Base-by-base conservation (phyloP, 768 basidiomycete species). In the Leccinum variicolor region DNA sequence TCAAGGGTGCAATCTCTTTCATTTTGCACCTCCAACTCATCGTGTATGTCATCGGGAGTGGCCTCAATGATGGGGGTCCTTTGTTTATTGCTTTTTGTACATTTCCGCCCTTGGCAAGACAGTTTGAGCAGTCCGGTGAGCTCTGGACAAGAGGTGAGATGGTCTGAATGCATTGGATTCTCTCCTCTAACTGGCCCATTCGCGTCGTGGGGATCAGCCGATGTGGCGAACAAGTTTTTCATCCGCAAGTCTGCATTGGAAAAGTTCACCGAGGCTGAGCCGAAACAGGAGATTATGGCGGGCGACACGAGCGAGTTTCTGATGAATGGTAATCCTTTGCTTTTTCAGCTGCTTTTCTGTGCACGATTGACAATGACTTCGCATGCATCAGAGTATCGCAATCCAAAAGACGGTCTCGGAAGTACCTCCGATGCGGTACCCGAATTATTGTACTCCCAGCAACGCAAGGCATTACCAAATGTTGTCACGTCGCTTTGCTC, bases 21-120 rank as follows among this genome's bases (percentile, higher is more conserved):
- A 25, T 69, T 34, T 56, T 69, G 33, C 69, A 69, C 17, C 56
- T 69, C n/a, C 67, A 49, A 6, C 45, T 69, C 36, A 55, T 71
- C 0, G 10, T 25, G 21, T 50, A 62, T 25, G 50, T 71, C 21
- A 29, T 69, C 15, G 65, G 63, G 17, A 54, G 29, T 14, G 52
- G 55, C 15, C 48, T 66, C n/a, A 19, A 46, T 1, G 56, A 58
- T 8, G 67, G 67, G 23, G 68, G 68, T 1, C 65, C 63, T 50
- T 23, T 60, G 3, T 69, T 63, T n/a, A 46, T 71, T 15, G 51
- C 50, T 19, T 17, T 71, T 26, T 69, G 67, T 51, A 10, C 65
- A 15, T 14, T 71, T 3, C 65, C 63, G 4, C 25, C 60, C 1
- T 13, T 67, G 4, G 17, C 41, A 1, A 31, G 31, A 28, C 34